phyloP scores from a whole-genome alignment of 306 rosid genomes.

The Bauhinia variegata region DNA sequence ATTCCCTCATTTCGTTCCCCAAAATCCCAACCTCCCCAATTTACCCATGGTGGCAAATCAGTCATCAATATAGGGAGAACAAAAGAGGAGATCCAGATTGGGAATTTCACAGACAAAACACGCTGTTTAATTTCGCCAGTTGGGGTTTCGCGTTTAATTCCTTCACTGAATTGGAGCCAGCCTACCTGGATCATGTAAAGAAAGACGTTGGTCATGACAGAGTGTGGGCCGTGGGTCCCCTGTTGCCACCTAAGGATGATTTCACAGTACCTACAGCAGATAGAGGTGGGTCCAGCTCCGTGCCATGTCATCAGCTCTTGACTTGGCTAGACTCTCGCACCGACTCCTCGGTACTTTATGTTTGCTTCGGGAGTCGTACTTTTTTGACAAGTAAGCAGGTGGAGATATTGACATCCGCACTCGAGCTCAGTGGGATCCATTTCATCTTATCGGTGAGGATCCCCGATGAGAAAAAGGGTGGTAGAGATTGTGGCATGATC shows the following conservation, averaged over 20 bases:
- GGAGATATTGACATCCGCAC: constrained; percentile 29
- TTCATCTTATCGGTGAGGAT: constrained; percentile 27
- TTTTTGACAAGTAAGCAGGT: constrained; percentile 36
- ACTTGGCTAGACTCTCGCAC: constrained; percentile 42
- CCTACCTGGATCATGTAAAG: constrained; percentile 38
- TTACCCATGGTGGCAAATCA: constrained; percentile 56
- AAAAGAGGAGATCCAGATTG: constrained; percentile 36
- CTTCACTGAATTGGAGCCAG: constrained; percentile 41
- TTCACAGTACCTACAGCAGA: neutral
- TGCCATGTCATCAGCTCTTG: constrained; percentile 17
- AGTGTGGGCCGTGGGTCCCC: constrained; percentile 58
- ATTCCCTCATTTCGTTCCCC: constrained; percentile 34
- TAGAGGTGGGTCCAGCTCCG: constrained; percentile 46
- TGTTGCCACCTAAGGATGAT: constrained; percentile 10
- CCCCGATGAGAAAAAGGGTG: constrained; percentile 17
- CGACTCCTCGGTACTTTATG: constrained; percentile 38
- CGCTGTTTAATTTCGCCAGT: constrained; percentile 5
- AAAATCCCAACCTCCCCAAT: constrained; percentile 44
- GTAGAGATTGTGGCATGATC: constrained; percentile 1
- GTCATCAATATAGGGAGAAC: neutral
- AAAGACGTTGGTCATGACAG: constrained; percentile 37
- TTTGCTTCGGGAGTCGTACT: constrained; percentile 56
- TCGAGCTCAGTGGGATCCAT: constrained; percentile 46
- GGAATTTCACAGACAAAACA: constrained; percentile 17
- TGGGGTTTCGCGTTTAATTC: constrained; percentile 56